phyloP scores from a whole-genome alignment of 768 basidiomycete species.

The Rhizopogon rudus region DNA sequence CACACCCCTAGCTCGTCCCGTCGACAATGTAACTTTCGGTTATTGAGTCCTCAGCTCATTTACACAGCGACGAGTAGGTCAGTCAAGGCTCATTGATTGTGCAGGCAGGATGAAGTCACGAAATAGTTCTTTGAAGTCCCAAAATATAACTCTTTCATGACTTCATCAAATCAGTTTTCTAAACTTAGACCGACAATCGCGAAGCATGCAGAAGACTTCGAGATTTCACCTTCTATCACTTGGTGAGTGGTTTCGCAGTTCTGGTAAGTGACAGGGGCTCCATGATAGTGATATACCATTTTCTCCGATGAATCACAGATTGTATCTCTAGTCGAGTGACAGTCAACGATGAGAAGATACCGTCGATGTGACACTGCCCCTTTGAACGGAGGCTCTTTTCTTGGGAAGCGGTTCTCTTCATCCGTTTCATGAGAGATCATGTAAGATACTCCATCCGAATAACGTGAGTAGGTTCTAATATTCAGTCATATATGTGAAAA shows the following conservation, averaged over 20 bases:
- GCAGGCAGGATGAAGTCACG: no score
- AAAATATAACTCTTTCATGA: not conserved
- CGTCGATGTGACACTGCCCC: slow-evolving; percentile 42
- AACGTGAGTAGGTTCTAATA: not conserved
- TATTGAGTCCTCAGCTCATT: not conserved
- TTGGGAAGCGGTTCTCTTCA: slow-evolving; percentile 45
- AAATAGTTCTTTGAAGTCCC: no score
- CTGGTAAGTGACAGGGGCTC: not conserved
- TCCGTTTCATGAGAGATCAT: slow-evolving; percentile 31
- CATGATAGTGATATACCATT: no score
- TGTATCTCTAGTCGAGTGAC: slow-evolving; percentile 40
- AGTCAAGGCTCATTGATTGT: not conserved
- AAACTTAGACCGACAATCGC: not conserved
- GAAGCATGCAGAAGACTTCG: not conserved
- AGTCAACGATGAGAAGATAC: slow-evolving; percentile 38
- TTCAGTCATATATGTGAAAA: not conserved
- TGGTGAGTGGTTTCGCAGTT: not conserved
- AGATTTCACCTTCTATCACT: not conserved
- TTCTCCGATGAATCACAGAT: slow-evolving; percentile 6
- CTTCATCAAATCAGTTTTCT: not conserved
- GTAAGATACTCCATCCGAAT: not conserved
- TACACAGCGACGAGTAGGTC: not conserved
- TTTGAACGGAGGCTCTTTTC: slow-evolving; percentile 20
- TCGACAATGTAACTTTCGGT: not conserved
- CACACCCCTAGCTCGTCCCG: not conserved